Evolutionary conservation across 164 flowering plant species (phyloP), one percentile per base, ranked within the genome.

Genomic region (Brasenia schreberi): DNA sequence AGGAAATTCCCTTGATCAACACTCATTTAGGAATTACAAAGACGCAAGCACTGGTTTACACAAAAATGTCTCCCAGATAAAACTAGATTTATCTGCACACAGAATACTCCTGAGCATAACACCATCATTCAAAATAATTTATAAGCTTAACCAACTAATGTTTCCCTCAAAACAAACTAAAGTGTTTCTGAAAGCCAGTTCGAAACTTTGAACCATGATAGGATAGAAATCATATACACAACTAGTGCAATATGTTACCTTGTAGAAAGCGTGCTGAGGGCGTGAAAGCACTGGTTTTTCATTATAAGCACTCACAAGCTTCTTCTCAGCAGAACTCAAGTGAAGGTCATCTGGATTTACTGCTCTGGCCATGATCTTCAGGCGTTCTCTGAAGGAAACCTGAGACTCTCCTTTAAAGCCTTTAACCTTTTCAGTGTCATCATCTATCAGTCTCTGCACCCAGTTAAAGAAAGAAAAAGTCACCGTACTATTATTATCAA

Each of bases 211-310:
- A 23, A 23, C 27, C 27, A 23, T 23, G 27, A 23, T 23, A 23
- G 27, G 27, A 23, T 23, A 23, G 27, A 23, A 23, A 23, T 0
- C 27, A 2, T 23, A 23, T 23, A 2, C 27, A 23, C 27, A 23
- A 23, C 27, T 0, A 23, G 27, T 23, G 27, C 27, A 23, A 23
- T 23, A 23, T 23, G 27, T 71, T 72, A 93, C 98, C 96, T 69
- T 82, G 62, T 85, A 88, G 69, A 95, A 90, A 59, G 76, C 77
- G 76, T 95, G 99, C 68, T 95, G 99, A 59, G 99, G 99, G 53
- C 98, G 96, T 17, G 99, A 95, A 58, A 95, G 98, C 63, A 95
- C 99, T 4, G 99, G 99, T 75, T 92, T 92, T 66, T 92, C 96
- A 66, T 92, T 95, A 71, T 92, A 95, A 65, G 94, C 91, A 61